Percentiles rank a stretch among this genome's conserved stretches.
phyloP scores from a whole-genome alignment of 441 rosid species.

The Arabidopsis lyrata region DNA sequence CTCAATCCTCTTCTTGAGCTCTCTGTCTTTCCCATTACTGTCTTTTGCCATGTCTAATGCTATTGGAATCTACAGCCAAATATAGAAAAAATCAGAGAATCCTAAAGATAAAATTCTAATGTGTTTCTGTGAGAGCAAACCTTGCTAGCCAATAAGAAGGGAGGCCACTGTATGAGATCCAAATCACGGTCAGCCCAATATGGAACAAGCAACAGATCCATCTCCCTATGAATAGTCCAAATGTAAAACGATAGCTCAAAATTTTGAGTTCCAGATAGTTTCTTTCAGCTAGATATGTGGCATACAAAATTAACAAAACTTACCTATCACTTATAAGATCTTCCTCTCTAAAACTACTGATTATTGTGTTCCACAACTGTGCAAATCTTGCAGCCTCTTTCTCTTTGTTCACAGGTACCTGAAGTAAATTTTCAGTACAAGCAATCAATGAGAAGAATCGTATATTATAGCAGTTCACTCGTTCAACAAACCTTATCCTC shows the following conservation, averaged over 20 bases:
- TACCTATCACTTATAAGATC: slow-evolving; percentile 92
- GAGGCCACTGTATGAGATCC: slow-evolving; percentile 97
- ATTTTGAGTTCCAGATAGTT: slow-evolving; percentile 17
- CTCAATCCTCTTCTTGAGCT: slow-evolving; percentile 89
- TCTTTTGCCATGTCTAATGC: slow-evolving; percentile 99
- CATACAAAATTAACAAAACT: slow-evolving; percentile 19
- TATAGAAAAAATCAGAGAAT: slow-evolving; percentile 31
- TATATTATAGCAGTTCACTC: slow-evolving; percentile 15
- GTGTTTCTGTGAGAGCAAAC: slow-evolving; percentile 50
- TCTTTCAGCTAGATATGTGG: slow-evolving; percentile 11
- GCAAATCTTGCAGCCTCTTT: slow-evolving; percentile 96
- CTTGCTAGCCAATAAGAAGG: slow-evolving; percentile 99
- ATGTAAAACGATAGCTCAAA: slow-evolving; percentile 13
- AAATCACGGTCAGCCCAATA: slow-evolving; percentile 99
- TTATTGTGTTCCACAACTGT: slow-evolving; percentile 98
- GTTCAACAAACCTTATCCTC: slow-evolving; percentile 54
- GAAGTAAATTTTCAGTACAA: slow-evolving; percentile 36
- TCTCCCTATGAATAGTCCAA: slow-evolving; percentile 72
- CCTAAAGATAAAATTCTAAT: slow-evolving; percentile 17
- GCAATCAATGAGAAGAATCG: slow-evolving; percentile 24
- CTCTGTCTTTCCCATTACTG: slow-evolving; percentile 90
- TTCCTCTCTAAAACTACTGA: slow-evolving; percentile 96
- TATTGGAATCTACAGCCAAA: slow-evolving; percentile 81
- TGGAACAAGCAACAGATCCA: slow-evolving; percentile 97
- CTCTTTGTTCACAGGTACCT: slow-evolving; percentile 75